Evolutionary conservation across 2,329 filamentous ascomycete species (phyloP), one percentile per base, ranked within the genome.

Genomic region (Dactylellina leptospora): DNA sequence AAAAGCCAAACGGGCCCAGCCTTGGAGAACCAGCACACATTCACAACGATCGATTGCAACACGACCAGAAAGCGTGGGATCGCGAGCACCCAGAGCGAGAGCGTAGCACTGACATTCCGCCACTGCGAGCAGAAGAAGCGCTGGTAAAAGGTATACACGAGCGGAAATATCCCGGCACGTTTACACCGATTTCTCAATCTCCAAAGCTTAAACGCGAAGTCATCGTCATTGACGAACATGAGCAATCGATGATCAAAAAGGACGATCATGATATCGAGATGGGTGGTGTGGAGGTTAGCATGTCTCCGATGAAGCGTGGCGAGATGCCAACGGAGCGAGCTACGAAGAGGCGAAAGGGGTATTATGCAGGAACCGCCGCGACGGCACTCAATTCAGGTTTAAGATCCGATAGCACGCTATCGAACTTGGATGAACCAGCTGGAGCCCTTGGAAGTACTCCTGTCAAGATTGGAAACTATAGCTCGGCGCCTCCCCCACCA

Each of bases 11-110:
- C 18, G 44, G 23, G n/a, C 79, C 20, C 10, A 75, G 77, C 20
- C 84, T 86, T 36, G 85, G 86, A 30, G 81, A 79, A 1, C 82
- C 82, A 0, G 83, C 82, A 10, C 83, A 84, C 2, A 83, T 83
- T 0, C 82, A 84, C 1, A 25, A 22, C 11, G 68, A 72, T 20
- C 68, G 59, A 4, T 25, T 23, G 4, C 36, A 23, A 9, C 54
- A 64, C 10, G 68, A 72, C 0, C 23, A 38, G 18, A 72, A 72
- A 36, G 53, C 27, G 1, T 64, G 70, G 71, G 71, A 73, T 2
- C 60, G 60, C 16, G 69, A 73, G 9, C 55, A 44, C 16, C 51
- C 11, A 0, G 69, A 73, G 18, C 54, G 69, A 1, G 68, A 72
- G 36, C 59, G 68, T n/a, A 72, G 68, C n/a, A 64, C 59, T 18